Conservation (phyloP, 495 filamentous ascomycete species). For the Xylaria intraflava region DNA sequence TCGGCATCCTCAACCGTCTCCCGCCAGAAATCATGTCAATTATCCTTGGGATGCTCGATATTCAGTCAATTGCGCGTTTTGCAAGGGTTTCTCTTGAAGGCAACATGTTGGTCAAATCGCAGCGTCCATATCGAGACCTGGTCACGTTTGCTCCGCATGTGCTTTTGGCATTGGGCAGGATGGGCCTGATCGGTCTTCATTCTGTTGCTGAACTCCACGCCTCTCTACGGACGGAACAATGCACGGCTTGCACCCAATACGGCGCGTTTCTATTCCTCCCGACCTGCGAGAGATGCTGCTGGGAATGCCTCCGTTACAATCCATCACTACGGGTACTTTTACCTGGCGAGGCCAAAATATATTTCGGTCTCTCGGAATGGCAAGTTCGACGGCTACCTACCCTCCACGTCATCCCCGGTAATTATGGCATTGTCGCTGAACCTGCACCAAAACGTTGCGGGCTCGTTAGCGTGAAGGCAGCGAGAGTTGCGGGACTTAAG, state of each 20-base stretch:
- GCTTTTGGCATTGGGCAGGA: neutral
- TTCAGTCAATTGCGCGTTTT: neutral
- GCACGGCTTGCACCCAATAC: slow-evolving; percentile 1
- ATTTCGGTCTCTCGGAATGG: neutral
- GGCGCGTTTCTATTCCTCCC: slow-evolving; percentile 6
- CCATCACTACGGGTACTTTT: neutral
- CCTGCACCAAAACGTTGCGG: neutral
- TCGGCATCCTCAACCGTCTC: slow-evolving; percentile 4
- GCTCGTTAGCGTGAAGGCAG: slow-evolving; percentile 3
- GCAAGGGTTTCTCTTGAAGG: slow-evolving; percentile 1
- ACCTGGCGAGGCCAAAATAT: neutral
- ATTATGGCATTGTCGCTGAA: neutral
- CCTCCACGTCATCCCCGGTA: slow-evolving; percentile 1
- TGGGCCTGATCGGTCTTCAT: neutral
- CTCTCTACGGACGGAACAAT: slow-evolving; percentile 1
- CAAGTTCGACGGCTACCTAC: neutral
- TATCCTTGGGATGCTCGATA: neutral
- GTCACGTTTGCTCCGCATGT: neutral
- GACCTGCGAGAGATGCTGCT: slow-evolving; percentile 8
- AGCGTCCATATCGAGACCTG: slow-evolving; percentile 2
- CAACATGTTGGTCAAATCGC: neutral
- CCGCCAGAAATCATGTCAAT: neutral
- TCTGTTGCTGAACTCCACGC: slow-evolving; percentile 2
- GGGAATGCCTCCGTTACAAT: slow-evolving; percentile 1
- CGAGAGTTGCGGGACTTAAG: neutral